phyloP scores from a whole-genome alignment of 1,139 yeast genomes.

The Pichia sp. region DNA sequence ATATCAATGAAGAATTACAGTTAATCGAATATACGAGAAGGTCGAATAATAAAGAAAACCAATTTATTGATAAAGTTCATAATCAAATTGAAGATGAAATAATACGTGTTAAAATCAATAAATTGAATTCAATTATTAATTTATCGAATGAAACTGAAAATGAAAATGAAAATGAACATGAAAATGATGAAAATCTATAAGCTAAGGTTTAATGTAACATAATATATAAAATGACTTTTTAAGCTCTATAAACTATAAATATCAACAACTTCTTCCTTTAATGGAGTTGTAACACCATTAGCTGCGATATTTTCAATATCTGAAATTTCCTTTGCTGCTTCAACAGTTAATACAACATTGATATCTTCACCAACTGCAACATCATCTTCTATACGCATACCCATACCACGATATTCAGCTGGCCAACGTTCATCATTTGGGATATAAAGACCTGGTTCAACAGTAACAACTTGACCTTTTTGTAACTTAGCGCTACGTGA shows the following conservation, averaged over 20 bases:
- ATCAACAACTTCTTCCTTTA: constrained; percentile 43
- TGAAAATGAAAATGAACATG: neutral
- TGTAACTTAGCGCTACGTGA: constrained; percentile 46
- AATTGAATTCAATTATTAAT: constrained; percentile 4
- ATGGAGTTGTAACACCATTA: constrained; percentile 42
- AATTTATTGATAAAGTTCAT: constrained; percentile 1
- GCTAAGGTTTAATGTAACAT: neutral
- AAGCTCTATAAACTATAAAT: constrained; percentile 24
- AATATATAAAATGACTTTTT: neutral
- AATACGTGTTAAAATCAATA: constrained; percentile 9
- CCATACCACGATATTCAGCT: constrained; percentile 75
- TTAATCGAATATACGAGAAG: constrained; percentile 7
- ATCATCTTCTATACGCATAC: constrained; percentile 93
- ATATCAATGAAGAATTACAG: constrained; percentile 15
- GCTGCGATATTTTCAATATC: constrained; percentile 67
- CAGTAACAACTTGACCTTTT: constrained; percentile 73
- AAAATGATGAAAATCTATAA: neutral
- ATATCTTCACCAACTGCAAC: constrained; percentile 61
- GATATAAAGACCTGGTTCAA: constrained; percentile 91
- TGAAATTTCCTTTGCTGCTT: constrained; percentile 75
- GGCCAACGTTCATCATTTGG: constrained; percentile 72
- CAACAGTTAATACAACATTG: constrained; percentile 58
- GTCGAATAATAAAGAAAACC: neutral
- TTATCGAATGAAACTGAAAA: neutral
- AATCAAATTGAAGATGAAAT: constrained; percentile 14